A percentile compares a stretch with the other conserved stretches of the same genome.
These are phyloP conservation scores for Pascua sp. DNA, from an alignment of 1,284 basidiomycete genomes.

Conservation along the genomic window DNA sequence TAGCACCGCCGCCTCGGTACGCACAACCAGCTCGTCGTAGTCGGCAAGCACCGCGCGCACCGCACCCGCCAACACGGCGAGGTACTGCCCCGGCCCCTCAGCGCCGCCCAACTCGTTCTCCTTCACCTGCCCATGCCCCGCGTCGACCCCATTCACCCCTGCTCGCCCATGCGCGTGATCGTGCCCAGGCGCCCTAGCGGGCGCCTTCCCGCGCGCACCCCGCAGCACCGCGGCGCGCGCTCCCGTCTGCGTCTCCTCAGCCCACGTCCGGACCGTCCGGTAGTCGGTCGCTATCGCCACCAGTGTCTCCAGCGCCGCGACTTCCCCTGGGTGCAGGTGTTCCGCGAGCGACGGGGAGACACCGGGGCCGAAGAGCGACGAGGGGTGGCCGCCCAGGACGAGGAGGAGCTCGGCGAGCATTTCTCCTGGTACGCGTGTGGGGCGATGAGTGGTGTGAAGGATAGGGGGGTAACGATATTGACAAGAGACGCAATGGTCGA, in stretches of 20 bases:
- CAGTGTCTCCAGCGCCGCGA: slow-evolving; percentile 70
- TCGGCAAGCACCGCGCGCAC: slow-evolving; percentile 69
- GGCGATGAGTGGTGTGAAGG: too few relatives aligned
- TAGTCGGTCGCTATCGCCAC: slow-evolving; percentile 69
- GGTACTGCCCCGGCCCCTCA: slow-evolving; percentile 56
- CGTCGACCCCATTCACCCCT: too few relatives aligned
- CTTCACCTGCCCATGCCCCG: slow-evolving; percentile 3
- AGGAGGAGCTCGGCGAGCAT: slow-evolving; percentile 84
- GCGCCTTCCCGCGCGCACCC: slow-evolving; percentile 10
- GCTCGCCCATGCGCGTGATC: slow-evolving; percentile 58
- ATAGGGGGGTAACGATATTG: too few relatives aligned
- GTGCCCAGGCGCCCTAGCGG: slow-evolving; percentile 49
- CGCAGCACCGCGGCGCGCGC: slow-evolving; percentile 23
- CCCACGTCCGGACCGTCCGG: slow-evolving; percentile 59
- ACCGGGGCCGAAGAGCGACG: slow-evolving; percentile 62
- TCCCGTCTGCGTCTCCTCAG: slow-evolving; percentile 9
- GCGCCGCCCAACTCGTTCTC: slow-evolving; percentile 17
- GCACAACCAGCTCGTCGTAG: slow-evolving; percentile 73
- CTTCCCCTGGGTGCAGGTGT: slow-evolving; percentile 79
- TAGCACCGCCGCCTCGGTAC: slow-evolving; percentile 74
- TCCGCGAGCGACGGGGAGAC: slow-evolving; percentile 64
- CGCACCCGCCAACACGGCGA: slow-evolving; percentile 69
- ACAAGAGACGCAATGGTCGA: too few relatives aligned
- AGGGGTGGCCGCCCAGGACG: slow-evolving; percentile 75
- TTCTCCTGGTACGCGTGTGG: background rate